A percentile compares a stretch with the other conserved stretches of the same genome.
Conservation (phyloP, 1,139 yeast genomes). For the Lodderomyces orthopsilosis region DNA sequence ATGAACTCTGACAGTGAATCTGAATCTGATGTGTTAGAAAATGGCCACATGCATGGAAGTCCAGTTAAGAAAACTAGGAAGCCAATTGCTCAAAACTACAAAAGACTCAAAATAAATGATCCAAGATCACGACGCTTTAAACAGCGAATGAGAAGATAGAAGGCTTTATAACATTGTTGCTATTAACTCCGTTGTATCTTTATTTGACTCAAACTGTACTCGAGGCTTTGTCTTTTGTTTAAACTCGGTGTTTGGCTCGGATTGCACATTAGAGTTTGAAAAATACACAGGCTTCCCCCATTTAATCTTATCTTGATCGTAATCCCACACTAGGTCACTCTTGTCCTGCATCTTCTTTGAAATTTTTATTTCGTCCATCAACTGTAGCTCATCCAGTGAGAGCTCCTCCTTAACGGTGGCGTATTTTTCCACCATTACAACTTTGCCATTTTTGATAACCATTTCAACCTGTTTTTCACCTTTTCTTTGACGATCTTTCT, state of each 20-base stretch:
- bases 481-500: slow-evolving; percentile 61
- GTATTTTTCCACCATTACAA: slow-evolving; percentile 47
- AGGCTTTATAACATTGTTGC: slow-evolving; percentile 11
- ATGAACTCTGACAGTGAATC: slow-evolving; percentile 20
- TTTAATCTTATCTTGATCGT: slow-evolving; percentile 45
- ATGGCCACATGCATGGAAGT: slow-evolving; percentile 18
- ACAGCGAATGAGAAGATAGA: slow-evolving; percentile 16
- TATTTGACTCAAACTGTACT: slow-evolving; percentile 18
- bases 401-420: slow-evolving; percentile 19
- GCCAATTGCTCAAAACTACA: slow-evolving; percentile 40
- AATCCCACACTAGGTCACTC: slow-evolving; percentile 47
- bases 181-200: slow-evolving; percentile 13
- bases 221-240: slow-evolving; percentile 12
- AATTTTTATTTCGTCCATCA: slow-evolving; percentile 26
- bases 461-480: slow-evolving; percentile 75
- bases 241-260: background rate
- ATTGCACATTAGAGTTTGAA: slow-evolving; percentile 5
- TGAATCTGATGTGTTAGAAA: slow-evolving; percentile 17
- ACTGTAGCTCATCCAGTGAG: slow-evolving; percentile 25
- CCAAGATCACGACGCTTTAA: slow-evolving; percentile 15
- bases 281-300: slow-evolving; percentile 53
- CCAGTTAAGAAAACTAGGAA: slow-evolving; percentile 21
- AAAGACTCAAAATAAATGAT: slow-evolving; percentile 44
- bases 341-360: slow-evolving; percentile 17
- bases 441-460: slow-evolving; percentile 81